Conservation (phyloP, 176 grass and related monocot genomes). For the Cymbopogon citratus region DNA sequence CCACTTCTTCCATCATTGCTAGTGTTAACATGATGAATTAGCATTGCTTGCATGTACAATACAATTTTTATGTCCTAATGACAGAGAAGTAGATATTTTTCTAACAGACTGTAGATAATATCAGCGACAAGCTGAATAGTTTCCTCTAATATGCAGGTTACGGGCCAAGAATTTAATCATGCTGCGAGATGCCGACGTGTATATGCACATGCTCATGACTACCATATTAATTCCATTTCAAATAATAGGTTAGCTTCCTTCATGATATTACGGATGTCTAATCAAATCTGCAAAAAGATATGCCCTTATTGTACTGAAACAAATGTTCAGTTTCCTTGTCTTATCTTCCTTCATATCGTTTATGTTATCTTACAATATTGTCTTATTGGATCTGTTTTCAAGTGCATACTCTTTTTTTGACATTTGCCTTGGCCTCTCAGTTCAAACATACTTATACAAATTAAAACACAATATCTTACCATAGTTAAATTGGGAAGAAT, state of each 20-base stretch:
- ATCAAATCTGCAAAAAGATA: not conserved
- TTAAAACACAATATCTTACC: not conserved
- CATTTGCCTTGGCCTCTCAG: not conserved
- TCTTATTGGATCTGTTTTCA: slow-evolving; percentile 13
- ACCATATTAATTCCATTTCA: slow-evolving; percentile 94
- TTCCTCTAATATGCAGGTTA: slow-evolving; percentile 50
- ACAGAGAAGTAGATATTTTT: not conserved
- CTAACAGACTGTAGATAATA: slow-evolving; percentile 13
- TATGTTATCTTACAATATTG: slow-evolving; percentile 12
- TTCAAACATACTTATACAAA: not conserved
- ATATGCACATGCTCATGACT: slow-evolving; percentile 94
- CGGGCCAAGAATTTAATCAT: slow-evolving; percentile 65
- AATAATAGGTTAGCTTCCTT: slow-evolving; percentile 69
- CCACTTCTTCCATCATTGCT: slow-evolving; percentile 28
- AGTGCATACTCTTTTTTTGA: not conserved
- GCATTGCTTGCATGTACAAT: slow-evolving; percentile 2
- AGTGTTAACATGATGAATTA: slow-evolving; percentile 20
- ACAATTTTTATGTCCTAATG: not conserved
- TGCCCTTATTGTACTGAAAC: not conserved
- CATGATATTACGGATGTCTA: slow-evolving; percentile 11
- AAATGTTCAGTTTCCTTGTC: slow-evolving; percentile 1
- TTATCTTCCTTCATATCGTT: not conserved
- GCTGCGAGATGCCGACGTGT: slow-evolving; percentile 73
- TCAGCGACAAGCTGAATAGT: slow-evolving; percentile 11
- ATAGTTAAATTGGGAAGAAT: not conserved